Evolutionary conservation across 192 early-diverging fungal species (phyloP).

Genomic region (Linnemannia zychae): DNA sequence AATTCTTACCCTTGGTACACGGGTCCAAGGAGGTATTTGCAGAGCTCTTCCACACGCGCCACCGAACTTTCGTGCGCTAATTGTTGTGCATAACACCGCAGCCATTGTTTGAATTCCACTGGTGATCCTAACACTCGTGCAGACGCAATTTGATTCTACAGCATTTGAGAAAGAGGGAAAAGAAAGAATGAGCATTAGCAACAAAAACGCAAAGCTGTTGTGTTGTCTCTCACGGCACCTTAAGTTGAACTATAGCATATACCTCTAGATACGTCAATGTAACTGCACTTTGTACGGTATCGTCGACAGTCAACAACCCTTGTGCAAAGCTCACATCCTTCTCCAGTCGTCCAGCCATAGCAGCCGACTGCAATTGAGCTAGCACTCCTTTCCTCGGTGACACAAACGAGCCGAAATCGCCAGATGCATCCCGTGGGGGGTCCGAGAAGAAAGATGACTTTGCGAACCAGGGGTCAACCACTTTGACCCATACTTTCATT

Average conservation of each 20-base stretch:
- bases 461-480: slow-evolving; percentile 71
- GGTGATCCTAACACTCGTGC: slow-evolving; percentile 66
- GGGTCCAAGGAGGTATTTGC: slow-evolving; percentile 74
- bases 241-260: slow-evolving; percentile 13
- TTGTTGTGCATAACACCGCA: slow-evolving; percentile 74
- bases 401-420: slow-evolving; percentile 31
- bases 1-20: slow-evolving; percentile 59
- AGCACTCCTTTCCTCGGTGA: slow-evolving; percentile 37
- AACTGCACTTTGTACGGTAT: slow-evolving; percentile 49
- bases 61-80: slow-evolving; percentile 75
- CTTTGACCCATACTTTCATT: slow-evolving; percentile 78
- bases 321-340: slow-evolving; percentile 53
- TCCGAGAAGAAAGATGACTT: slow-evolving; percentile 62
- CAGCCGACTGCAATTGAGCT: slow-evolving; percentile 35
- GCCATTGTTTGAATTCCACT: slow-evolving; percentile 70
- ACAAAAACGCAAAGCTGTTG: slow-evolving; percentile 2
- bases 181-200: not conserved
- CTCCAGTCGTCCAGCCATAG: slow-evolving; percentile 23
- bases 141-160: slow-evolving; percentile 68
- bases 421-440: slow-evolving; percentile 31
- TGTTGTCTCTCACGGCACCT: slow-evolving; percentile 8
- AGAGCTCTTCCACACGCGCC: slow-evolving; percentile 75
- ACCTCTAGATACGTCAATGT: slow-evolving; percentile 66
- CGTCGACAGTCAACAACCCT: slow-evolving; percentile 45
- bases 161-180: not conserved